A percentile compares a stretch with the other conserved stretches of the same genome.
Evolutionary conservation across 2,329 filamentous ascomycete species (phyloP).

Genomic region (Ceratocystis albifundus): DNA sequence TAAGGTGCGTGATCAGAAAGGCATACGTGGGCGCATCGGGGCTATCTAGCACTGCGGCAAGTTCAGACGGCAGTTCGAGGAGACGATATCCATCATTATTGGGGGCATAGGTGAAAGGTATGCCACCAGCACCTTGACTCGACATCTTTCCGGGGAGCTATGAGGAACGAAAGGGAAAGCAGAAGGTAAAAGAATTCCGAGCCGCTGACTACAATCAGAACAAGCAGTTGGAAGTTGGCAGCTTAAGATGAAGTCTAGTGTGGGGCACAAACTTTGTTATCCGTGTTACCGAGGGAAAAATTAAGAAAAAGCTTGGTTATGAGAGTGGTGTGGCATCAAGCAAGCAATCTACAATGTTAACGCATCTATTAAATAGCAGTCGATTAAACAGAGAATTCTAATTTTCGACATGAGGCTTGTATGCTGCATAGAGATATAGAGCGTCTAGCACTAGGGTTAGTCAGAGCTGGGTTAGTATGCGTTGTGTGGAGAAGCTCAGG

Average conservation of each 20-base stretch:
- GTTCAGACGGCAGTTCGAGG: constrained; percentile 49
- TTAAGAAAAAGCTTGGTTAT: background rate
- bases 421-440: background rate
- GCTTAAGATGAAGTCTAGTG: background rate
- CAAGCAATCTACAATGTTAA: background rate
- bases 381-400: too few relatives aligned
- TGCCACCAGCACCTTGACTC: constrained; percentile 37
- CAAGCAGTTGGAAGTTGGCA: background rate
- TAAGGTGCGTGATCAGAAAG: background rate
- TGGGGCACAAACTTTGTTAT: constrained; percentile 3
- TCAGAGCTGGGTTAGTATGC: background rate
- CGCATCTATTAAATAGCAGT: background rate
- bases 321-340: background rate
- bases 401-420: background rate
- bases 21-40: constrained; percentile 43
- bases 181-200: background rate
- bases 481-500: background rate
- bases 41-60: constrained; percentile 45
- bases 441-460: background rate
- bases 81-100: constrained; percentile 45
- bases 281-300: constrained; percentile 4
- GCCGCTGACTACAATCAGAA: background rate
- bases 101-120: constrained; percentile 41
- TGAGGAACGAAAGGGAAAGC: background rate
- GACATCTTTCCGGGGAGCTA: constrained; percentile 30